Evolutionary conservation across 495 filamentous ascomycete genomes (phyloP).

Genomic region (Podospora bellae-mahoneyi): DNA sequence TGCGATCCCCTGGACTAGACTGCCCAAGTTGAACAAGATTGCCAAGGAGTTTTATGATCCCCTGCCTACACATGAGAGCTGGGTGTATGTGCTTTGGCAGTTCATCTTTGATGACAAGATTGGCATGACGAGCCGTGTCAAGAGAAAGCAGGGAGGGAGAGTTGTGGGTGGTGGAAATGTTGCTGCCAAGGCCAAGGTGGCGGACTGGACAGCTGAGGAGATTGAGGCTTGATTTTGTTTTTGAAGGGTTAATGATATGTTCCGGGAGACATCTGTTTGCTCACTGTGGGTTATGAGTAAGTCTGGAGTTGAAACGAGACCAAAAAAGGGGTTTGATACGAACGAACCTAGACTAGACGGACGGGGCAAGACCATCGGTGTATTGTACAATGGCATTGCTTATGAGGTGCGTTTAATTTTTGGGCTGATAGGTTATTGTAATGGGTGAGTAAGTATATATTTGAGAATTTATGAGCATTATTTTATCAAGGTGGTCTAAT

Average conservation of each 20-base stretch:
- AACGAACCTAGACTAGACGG: conserved; percentile 5
- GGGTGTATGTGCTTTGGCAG: conserved; percentile 89
- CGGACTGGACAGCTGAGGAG: conserved; percentile 50
- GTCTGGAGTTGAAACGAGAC: not conserved
- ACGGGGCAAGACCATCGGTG: not conserved
- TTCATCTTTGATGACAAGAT: conserved; percentile 89
- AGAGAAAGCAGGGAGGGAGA: conserved; percentile 75
- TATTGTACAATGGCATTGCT: not conserved
- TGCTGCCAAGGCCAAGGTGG: conserved; percentile 29
- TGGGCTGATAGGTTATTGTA: not conserved
- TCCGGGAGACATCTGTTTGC: not conserved
- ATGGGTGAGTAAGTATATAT: not conserved
- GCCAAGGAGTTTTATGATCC: conserved; percentile 91
- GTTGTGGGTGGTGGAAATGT: conserved; percentile 51
- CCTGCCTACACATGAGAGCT: conserved; percentile 82
- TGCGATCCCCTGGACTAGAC: conserved; percentile 87
- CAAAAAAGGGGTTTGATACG: not conserved
- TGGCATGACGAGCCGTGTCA: conserved; percentile 87
- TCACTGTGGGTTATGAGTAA: not conserved
- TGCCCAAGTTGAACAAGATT: conserved; percentile 71
- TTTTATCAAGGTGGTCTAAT: no score
- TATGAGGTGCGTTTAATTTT: not conserved
- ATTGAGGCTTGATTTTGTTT: conserved; percentile 43
- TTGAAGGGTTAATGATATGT: not conserved
- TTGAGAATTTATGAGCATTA: not conserved